phyloP scores from a whole-genome alignment of 2,329 filamentous ascomycete species.

The Aquanectria penicillioides region DNA sequence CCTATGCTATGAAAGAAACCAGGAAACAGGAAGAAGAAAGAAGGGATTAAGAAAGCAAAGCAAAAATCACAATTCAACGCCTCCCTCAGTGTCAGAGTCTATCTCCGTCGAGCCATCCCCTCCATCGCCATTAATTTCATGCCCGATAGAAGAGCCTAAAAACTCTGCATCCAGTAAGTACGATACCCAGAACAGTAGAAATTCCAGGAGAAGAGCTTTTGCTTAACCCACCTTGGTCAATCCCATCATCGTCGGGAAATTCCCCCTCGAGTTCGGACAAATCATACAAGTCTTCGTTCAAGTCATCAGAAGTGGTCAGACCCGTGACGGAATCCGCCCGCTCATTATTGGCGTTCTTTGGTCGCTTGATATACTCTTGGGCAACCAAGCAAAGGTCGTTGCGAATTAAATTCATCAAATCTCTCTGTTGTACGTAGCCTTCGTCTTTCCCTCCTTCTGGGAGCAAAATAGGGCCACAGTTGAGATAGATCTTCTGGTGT shows the following conservation, averaged over 20 bases:
- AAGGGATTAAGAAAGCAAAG: background rate
- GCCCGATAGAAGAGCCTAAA: background rate
- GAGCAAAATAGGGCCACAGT: constrained; percentile 48
- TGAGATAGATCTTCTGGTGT: constrained; percentile 52
- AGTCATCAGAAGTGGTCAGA: constrained; percentile 12
- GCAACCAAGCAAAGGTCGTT: constrained; percentile 16
- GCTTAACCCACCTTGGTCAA: background rate
- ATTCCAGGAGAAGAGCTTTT: too few species aligned
- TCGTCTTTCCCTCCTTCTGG: constrained; percentile 14
- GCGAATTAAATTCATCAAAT: constrained; percentile 14
- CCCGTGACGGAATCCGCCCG: constrained; percentile 32
- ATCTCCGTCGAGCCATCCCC: background rate
- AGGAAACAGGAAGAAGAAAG: background rate
- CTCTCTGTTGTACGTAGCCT: constrained; percentile 24
- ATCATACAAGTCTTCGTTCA: background rate
- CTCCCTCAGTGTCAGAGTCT: background rate
- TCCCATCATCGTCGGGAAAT: background rate
- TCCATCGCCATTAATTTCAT: background rate
- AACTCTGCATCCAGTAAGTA: background rate
- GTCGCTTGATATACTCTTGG: background rate
- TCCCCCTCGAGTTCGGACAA: constrained; percentile 14
- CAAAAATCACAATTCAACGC: background rate
- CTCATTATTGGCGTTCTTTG: background rate
- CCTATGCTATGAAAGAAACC: background rate
- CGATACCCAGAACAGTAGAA: background rate